Conservation (phyloP, 192 early-diverging fungal genomes). For the Linnemannia schmuckeri region DNA sequence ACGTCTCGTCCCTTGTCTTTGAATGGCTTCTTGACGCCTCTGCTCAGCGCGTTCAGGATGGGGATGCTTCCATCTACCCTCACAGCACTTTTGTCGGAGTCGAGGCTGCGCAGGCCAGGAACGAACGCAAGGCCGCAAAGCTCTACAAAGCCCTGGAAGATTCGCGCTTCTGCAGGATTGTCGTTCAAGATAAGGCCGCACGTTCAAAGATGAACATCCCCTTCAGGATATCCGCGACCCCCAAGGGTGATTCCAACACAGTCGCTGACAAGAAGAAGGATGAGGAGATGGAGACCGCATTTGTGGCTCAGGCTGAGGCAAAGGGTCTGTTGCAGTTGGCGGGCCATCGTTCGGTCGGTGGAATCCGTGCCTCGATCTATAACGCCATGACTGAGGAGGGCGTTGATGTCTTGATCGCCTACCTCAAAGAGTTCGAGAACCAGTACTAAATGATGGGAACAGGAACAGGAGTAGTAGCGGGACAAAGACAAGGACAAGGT, state of each 20-base stretch:
- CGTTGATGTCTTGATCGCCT: slow-evolving; percentile 81
- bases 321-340: slow-evolving; percentile 89
- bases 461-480: neutral
- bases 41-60: slow-evolving; percentile 55
- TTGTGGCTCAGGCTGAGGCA: slow-evolving; percentile 84
- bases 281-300: slow-evolving; percentile 83
- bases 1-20: slow-evolving; percentile 92
- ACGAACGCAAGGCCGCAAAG: slow-evolving; percentile 74
- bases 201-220: slow-evolving; percentile 94
- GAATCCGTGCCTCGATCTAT: slow-evolving; percentile 93
- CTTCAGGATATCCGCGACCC: slow-evolving; percentile 73
- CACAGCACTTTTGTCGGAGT: slow-evolving; percentile 73
- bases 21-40: slow-evolving; percentile 74
- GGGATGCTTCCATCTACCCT: slow-evolving; percentile 14
- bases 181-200: slow-evolving; percentile 67
- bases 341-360: slow-evolving; percentile 96
- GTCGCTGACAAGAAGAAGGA: slow-evolving; percentile 28
- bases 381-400: slow-evolving; percentile 93
- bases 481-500: too few relatives aligned
- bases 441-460: slow-evolving; percentile 33
- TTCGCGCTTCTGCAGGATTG: slow-evolving; percentile 77
- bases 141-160: slow-evolving; percentile 80
- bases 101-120: slow-evolving; percentile 72
- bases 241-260: slow-evolving; percentile 25
- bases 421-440: slow-evolving; percentile 87